Evolutionary conservation across 176 grass and related monocot species (phyloP), one percentile per base, ranked within the genome.

Genomic region (Rhynchospora pubera): DNA sequence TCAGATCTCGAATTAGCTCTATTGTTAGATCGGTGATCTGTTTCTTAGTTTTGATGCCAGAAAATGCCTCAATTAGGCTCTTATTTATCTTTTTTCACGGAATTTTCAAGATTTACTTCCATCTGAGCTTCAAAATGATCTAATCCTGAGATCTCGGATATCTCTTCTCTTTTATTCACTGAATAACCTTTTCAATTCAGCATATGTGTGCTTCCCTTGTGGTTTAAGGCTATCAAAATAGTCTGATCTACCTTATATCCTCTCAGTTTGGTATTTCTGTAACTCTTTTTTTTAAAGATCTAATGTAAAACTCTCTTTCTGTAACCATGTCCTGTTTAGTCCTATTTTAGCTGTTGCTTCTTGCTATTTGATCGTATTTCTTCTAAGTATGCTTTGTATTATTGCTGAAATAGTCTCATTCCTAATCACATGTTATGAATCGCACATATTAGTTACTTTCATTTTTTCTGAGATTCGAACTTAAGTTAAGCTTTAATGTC

Each of bases 151-250:
- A 64, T 64, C 62, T 30, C n/a, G 84, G 57, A 42, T 77, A 18
- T 79, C 0, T 53, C 85, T 85, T 81, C n/a, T 67, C 78, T 53
- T 87, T 85, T 83, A 18, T 61, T 86, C 85, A 84, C 79, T 80
- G 56, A 79, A 61, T 44, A 52, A 4, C 13, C n/a, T 79, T 34
- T 57, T 51, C 24, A 75, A 16, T 83, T 52, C 68, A 23, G n/a
- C 68, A 50, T 72, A 50, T 72, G 44, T 72, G 47, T 48, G 44
- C 44, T 72, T 48, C 42, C 68, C 5, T 72, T 23, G 19, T 72
- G 21, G 19, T 3, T 50, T 55, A 18, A 39, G 32, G 48, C 22
- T 55, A 55, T 77, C 6, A 32, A 74, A 50, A 55, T 77, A 56
- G 45, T 56, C 48, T 55, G 14, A 55, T 77, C 48, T 77, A 18